These are phyloP conservation scores for Phytopythium ostracodes DNA, from an alignment of 352 stramenopile genomes.

Conservation along the genomic window DNA sequence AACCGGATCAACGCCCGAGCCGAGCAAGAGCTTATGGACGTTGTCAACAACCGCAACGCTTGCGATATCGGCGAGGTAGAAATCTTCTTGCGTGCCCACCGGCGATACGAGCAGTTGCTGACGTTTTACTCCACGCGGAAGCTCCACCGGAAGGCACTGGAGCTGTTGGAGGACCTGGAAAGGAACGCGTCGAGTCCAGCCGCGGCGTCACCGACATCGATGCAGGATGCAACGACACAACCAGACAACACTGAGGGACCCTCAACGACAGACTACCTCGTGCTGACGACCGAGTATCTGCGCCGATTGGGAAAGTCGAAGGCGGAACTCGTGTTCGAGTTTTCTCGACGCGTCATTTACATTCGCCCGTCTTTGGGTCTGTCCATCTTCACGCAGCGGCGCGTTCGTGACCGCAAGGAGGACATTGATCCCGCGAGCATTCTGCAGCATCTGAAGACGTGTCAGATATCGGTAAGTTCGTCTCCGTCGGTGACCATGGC, in stretches of 20 bases:
- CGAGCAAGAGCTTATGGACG: constrained; percentile 41
- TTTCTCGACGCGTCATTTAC: constrained; percentile 64
- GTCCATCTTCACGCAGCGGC: constrained; percentile 75
- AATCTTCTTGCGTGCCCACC: constrained; percentile 71
- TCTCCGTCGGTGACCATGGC: constrained; percentile 1
- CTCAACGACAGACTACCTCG: constrained; percentile 46
- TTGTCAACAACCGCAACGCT: constrained; percentile 50
- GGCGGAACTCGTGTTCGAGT: constrained; percentile 74
- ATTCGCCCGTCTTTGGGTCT: constrained; percentile 51
- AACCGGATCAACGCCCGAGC: constrained; percentile 25
- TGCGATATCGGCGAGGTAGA: constrained; percentile 75
- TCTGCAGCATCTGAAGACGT: constrained; percentile 68
- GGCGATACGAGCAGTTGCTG: constrained; percentile 52
- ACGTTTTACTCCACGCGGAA: constrained; percentile 67
- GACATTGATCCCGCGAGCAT: constrained; percentile 68
- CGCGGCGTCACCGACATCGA: constrained; percentile 7
- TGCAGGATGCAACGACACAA: neutral
- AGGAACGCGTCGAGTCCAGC: constrained; percentile 33
- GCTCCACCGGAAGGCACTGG: constrained; percentile 74
- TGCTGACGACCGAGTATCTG: constrained; percentile 64
- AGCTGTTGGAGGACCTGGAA: constrained; percentile 78
- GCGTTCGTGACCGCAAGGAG: constrained; percentile 33
- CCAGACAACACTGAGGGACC: constrained; percentile 5
- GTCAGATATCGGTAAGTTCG: constrained; percentile 23
- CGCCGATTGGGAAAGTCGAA: constrained; percentile 57